A percentile compares a stretch with the other conserved stretches of the same genome.
Evolutionary conservation across 139 green algal species (phyloP).

Genomic region (Micractinium conductrix): DNA sequence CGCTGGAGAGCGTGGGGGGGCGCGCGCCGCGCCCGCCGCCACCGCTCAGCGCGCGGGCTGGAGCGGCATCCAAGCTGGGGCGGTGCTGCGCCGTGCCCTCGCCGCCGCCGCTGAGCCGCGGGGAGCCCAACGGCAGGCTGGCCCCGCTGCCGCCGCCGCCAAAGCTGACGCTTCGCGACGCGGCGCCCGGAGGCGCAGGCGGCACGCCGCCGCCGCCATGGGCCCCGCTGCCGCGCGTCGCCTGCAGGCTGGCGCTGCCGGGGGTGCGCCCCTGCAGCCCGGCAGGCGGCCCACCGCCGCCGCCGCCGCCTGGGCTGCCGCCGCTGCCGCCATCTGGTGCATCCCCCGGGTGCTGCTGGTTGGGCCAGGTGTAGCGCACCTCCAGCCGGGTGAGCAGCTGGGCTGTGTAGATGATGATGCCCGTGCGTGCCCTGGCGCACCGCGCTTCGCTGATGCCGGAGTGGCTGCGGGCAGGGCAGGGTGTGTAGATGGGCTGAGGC

Average conservation of each 20-base stretch:
- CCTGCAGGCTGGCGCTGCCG: not conserved
- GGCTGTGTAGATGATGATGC: not conserved
- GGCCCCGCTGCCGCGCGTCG: not conserved
- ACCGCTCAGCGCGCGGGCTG: no score
- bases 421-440: conserved; percentile 10
- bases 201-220: not conserved
- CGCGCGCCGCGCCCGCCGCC: no score
- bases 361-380: not conserved
- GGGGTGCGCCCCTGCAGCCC: not conserved
- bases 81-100: no score
- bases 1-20: no score
- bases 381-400: not conserved
- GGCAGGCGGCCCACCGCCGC: not conserved
- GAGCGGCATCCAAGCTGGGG: no score
- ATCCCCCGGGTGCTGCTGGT: not conserved
- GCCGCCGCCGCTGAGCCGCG: no score
- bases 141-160: no score
- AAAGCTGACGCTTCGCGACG: no score
- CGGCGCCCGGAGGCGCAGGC: no score
- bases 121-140: no score
- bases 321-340: not conserved
- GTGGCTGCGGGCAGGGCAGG: not conserved
- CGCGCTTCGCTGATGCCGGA: conserved; percentile 16
- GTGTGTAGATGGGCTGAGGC: not conserved
- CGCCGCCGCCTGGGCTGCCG: not conserved